These are phyloP conservation scores for Chaetomiaceae sp. DNA, from an alignment of 2,329 filamentous ascomycete genomes.

Conservation along the genomic window DNA sequence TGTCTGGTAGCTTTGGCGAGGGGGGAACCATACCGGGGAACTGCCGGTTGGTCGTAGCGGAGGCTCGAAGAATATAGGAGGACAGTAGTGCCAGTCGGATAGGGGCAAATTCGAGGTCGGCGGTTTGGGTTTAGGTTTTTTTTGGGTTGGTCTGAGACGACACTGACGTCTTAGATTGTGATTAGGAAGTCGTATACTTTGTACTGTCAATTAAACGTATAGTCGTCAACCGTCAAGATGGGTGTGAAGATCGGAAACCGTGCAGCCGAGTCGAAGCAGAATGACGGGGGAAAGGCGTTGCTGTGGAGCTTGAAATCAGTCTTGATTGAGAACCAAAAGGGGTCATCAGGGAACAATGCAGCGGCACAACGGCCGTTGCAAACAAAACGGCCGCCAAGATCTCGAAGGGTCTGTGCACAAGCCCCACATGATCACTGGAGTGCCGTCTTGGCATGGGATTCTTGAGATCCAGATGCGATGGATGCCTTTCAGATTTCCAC, in stretches of 20 bases:
- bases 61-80: not conserved
- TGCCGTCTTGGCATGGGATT: constrained; percentile 6
- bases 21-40: not conserved
- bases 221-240: not conserved
- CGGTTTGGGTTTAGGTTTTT: not conserved
- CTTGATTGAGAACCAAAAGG: constrained; percentile 8
- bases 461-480: too few relatives aligned
- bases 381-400: constrained; percentile 4
- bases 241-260: not conserved
- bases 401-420: not conserved
- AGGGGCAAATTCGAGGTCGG: not conserved
- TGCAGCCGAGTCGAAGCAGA: constrained; percentile 3
- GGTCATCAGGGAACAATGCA: constrained; percentile 1
- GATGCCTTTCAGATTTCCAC: too few relatives aligned
- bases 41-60: not conserved
- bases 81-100: not conserved
- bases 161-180: constrained; percentile 6
- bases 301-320: not conserved
- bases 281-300: not conserved
- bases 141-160: constrained; percentile 4
- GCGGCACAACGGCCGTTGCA: not conserved
- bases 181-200: not conserved
- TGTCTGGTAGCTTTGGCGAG: not conserved
- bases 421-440: not conserved
- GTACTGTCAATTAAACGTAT: constrained; percentile 6